Evolutionary conservation across 345 rosid species (phyloP).

Genomic region (Hevea brasiliensis): DNA sequence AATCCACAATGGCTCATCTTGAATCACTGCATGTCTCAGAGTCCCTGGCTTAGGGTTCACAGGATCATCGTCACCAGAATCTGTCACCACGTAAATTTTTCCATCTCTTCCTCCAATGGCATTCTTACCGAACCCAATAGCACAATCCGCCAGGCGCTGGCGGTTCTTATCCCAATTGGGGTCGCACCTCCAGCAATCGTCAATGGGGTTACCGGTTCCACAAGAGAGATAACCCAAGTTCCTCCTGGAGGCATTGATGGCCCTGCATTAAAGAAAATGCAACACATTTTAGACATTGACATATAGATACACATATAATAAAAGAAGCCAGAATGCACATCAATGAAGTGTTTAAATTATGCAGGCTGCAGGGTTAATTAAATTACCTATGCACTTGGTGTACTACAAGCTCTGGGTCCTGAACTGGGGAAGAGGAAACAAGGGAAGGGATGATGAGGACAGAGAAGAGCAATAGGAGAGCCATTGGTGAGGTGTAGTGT

Average conservation of each 20-base stretch:
- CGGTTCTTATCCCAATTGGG: constrained; percentile 36
- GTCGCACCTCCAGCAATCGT: constrained; percentile 36
- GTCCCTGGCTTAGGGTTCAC: constrained; percentile 35
- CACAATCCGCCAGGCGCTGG: constrained; percentile 29
- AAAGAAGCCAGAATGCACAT: too few species aligned
- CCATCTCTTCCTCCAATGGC: constrained; percentile 36
- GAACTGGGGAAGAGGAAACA: constrained; percentile 22
- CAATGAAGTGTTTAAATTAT: too few species aligned
- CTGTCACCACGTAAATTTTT: constrained; percentile 29
- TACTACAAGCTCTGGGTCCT: constrained; percentile 26
- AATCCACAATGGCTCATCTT: constrained; percentile 37
- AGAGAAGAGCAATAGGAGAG: constrained; percentile 16
- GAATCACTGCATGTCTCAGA: constrained; percentile 29
- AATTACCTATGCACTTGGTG: constrained; percentile 23
- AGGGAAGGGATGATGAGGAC: constrained; percentile 9
- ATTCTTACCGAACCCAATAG: constrained; percentile 32
- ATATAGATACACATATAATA: too few species aligned
- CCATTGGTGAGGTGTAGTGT: constrained; percentile 23
- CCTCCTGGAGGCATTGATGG: constrained; percentile 30
- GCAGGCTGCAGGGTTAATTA: too few species aligned
- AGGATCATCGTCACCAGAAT: constrained; percentile 19
- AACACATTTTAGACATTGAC: neutral
- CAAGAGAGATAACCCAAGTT: constrained; percentile 30
- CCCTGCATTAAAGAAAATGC: constrained; percentile 14
- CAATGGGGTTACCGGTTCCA: constrained; percentile 30